phyloP scores from a whole-genome alignment of 805 yeast species.

The Candida yuanshanica region DNA sequence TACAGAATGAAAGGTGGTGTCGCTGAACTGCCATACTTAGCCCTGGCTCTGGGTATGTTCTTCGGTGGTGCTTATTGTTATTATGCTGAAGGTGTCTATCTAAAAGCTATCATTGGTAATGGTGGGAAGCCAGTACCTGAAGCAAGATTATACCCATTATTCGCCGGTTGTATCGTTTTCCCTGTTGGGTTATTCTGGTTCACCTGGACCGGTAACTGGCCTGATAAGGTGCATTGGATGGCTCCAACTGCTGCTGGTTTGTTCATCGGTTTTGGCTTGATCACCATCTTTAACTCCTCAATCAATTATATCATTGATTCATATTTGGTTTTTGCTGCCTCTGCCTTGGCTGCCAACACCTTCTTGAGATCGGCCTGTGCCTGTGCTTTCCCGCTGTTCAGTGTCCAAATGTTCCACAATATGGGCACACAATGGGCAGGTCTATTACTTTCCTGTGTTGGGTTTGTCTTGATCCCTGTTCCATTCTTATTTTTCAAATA shows the following conservation, averaged over 20 bases:
- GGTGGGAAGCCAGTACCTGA: conserved; percentile 68
- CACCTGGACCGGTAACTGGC: conserved; percentile 82
- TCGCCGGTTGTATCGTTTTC: conserved; percentile 63
- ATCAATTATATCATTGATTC: conserved; percentile 70
- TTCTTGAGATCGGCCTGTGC: conserved; percentile 64
- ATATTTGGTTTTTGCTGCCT: conserved; percentile 67
- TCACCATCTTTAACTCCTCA: conserved; percentile 62
- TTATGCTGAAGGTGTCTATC: conserved; percentile 47
- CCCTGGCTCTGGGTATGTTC: conserved; percentile 63
- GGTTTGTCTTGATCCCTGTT: conserved; percentile 53
- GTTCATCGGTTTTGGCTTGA: conserved; percentile 62
- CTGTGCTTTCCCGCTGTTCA: conserved; percentile 68
- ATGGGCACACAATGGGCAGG: conserved; percentile 82
- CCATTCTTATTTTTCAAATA: conserved; percentile 60
- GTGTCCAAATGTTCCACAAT: conserved; percentile 59
- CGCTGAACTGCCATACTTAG: conserved; percentile 74
- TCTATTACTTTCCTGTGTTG: conserved; percentile 58
- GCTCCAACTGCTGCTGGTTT: conserved; percentile 67
- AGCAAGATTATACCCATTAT: conserved; percentile 71
- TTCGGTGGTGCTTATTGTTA: conserved; percentile 52
- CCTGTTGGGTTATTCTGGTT: conserved; percentile 82
- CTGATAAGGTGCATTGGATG: conserved; percentile 68
- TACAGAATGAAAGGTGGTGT: conserved; percentile 61
- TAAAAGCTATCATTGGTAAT: conserved; percentile 40
- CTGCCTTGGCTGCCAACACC: conserved; percentile 72